Evolutionary conservation across 495 filamentous ascomycete genomes (phyloP), one percentile per base, ranked within the genome.

Genomic region (Hypoxylon lienhwacheense): DNA sequence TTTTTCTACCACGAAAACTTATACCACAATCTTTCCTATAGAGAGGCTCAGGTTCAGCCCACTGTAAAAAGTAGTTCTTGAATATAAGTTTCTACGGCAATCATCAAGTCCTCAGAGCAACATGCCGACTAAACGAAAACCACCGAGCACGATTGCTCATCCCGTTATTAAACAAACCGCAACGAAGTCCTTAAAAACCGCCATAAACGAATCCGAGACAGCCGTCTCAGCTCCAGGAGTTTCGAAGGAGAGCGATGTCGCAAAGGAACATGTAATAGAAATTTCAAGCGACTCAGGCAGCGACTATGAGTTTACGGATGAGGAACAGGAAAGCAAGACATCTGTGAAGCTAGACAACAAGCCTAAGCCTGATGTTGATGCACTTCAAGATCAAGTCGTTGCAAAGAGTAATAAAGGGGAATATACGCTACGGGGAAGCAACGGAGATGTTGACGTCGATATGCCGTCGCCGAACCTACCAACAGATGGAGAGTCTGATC

Each of bases 201-300:
- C 78, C 25, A 83, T 96, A 34, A 84, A 96, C 68, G 89, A 96
- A 65, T 83, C 87, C 11, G 81, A 74, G 46, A 76, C 88, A 31
- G 78, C 85, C 3, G 86, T 96, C 11, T 71, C 73, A 6, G 35
- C 42, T 46, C 63, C 63, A 14, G 46, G 53, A 22, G 64, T 60
- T 7, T 63, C 67, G 14, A 69, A 60, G 36, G 36, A 56, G 10
- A 36, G 17, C 47, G 76, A 61, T 51, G 59, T 32, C 47, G 62
- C 29, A 7, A 40, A 12, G 5, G 52, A 58, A 36, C 70, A 75
- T 34, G 54, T 75, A 16, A 77, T 84, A 56, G 74, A 80, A 41
- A 80, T 84, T 34, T 81, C 80, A 17, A 82, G 79, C 69, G 84
- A 76, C 39, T 72, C 77, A 4, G 71, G 64, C 28, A 75, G 73